Percentiles rank a stretch among this genome's conserved stretches.
These are phyloP conservation scores for Pisolithus thermaeus DNA, from an alignment of 1,284 basidiomycete species.

Conservation along the genomic window DNA sequence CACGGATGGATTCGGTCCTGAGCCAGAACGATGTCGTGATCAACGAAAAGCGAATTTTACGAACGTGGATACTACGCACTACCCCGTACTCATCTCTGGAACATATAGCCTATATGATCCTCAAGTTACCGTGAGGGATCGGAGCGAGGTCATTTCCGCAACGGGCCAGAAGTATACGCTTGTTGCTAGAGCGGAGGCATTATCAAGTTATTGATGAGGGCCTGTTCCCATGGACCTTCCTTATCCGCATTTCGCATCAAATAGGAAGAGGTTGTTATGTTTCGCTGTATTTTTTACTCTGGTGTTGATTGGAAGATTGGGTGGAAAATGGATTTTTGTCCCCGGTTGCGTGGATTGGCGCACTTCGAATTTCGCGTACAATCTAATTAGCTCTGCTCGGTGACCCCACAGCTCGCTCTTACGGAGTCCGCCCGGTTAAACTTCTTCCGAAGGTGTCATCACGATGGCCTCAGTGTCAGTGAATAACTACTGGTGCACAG, in stretches of 20 bases:
- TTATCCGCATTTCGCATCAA: slow-evolving; percentile 21
- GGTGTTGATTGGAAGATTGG: slow-evolving; percentile 15
- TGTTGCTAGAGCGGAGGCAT: slow-evolving; percentile 1
- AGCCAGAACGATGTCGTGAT: too few species aligned
- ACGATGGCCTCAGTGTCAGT: neutral
- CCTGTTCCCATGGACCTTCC: slow-evolving; percentile 17
- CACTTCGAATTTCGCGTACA: too few species aligned
- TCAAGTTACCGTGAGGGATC: neutral
- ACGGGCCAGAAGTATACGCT: neutral
- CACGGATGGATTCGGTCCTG: too few species aligned
- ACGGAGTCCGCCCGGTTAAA: neutral
- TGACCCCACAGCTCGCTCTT: too few species aligned
- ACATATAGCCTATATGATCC: neutral
- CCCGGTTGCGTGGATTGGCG: neutral
- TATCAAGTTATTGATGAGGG: neutral
- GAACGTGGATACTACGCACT: neutral
- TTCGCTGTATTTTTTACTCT: slow-evolving; percentile 5
- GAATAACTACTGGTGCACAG: too few species aligned
- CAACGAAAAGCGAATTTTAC: neutral
- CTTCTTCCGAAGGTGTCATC: neutral
- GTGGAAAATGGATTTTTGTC: slow-evolving; percentile 19
- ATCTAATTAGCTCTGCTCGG: too few species aligned
- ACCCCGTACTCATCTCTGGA: neutral
- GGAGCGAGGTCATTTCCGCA: neutral
- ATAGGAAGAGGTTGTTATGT: slow-evolving; percentile 16